These are phyloP conservation scores for Neonothopanus nambi DNA, from an alignment of 1,284 basidiomycete species.

Conservation along the genomic window DNA sequence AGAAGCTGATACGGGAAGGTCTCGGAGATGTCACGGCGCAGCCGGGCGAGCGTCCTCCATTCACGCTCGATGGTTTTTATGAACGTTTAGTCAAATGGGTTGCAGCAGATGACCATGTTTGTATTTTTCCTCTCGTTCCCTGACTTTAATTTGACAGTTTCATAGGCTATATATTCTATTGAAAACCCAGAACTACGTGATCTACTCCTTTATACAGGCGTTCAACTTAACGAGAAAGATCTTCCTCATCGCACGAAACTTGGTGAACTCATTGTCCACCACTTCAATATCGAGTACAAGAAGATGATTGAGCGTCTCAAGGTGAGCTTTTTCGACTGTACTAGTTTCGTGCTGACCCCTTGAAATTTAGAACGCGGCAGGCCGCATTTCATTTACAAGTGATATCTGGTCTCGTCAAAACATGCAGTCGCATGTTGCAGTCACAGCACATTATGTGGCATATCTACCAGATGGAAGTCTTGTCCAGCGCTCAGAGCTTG, in stretches of 20 bases:
- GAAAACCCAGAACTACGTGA: conserved; percentile 10
- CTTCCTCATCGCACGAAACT: conserved; percentile 11
- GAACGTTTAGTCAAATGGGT: neutral
- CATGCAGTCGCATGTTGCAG: neutral
- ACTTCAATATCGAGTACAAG: neutral
- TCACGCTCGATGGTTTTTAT: conserved; percentile 4
- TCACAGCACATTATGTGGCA: neutral
- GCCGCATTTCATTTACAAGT: neutral
- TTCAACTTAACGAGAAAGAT: neutral
- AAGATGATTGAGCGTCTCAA: neutral
- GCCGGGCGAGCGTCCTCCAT: neutral
- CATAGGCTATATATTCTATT: conserved; percentile 7
- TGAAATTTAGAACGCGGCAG: neutral
- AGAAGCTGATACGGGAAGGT: neutral
- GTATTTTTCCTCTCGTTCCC: neutral
- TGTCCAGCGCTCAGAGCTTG: neutral
- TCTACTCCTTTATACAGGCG: conserved; percentile 3
- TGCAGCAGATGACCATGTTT: conserved; percentile 1
- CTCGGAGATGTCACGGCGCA: neutral
- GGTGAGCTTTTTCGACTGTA: neutral
- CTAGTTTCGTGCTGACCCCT: neutral
- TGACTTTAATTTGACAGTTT: neutral
- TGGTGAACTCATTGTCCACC: conserved; percentile 1
- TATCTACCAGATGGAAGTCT: neutral
- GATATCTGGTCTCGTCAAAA: neutral